A percentile compares a stretch with the other conserved stretches of the same genome.
Evolutionary conservation across 1,284 basidiomycete species (phyloP).

Genomic region (Rhodotorula sp.): DNA sequence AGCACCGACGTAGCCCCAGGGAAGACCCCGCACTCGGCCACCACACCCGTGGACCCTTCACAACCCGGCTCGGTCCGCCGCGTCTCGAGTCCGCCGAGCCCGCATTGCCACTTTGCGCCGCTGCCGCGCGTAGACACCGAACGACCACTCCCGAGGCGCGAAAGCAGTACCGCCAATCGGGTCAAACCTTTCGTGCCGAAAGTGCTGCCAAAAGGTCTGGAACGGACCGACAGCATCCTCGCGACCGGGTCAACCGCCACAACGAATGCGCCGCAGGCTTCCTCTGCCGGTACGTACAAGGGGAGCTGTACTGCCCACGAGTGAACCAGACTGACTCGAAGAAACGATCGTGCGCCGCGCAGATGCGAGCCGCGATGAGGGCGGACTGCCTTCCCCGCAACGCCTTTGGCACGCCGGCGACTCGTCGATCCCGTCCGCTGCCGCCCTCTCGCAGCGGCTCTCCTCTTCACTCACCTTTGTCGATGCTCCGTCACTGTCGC

Average conservation of each 20-base stretch:
- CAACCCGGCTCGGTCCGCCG: background rate
- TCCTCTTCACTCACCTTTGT: slow-evolving; percentile 30
- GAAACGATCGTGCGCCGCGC: background rate
- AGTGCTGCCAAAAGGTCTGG: background rate
- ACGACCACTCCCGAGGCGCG: slow-evolving; percentile 26
- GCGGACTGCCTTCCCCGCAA: background rate
- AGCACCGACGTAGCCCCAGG: background rate
- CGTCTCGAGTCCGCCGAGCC: slow-evolving; percentile 21
- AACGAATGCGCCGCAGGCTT: background rate
- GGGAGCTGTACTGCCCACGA: no score
- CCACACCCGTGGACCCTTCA: background rate
- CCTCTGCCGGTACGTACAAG: no score
- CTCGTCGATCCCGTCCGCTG: slow-evolving; percentile 8
- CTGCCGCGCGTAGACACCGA: slow-evolving; percentile 33
- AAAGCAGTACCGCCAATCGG: slow-evolving; percentile 16
- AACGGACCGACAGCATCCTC: background rate
- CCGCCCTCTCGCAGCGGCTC: slow-evolving; percentile 25
- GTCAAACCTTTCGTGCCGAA: slow-evolving; percentile 18
- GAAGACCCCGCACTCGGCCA: background rate
- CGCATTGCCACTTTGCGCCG: slow-evolving; percentile 41
- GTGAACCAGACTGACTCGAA: background rate
- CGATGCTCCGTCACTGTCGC: slow-evolving; percentile 11
- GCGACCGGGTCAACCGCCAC: background rate
- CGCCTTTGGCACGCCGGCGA: background rate
- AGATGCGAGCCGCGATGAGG: slow-evolving; percentile 13